Percentiles rank a stretch among this genome's conserved stretches.
phyloP scores from a whole-genome alignment of 2,329 filamentous ascomycete genomes.

The Botrytis sinoallii region DNA sequence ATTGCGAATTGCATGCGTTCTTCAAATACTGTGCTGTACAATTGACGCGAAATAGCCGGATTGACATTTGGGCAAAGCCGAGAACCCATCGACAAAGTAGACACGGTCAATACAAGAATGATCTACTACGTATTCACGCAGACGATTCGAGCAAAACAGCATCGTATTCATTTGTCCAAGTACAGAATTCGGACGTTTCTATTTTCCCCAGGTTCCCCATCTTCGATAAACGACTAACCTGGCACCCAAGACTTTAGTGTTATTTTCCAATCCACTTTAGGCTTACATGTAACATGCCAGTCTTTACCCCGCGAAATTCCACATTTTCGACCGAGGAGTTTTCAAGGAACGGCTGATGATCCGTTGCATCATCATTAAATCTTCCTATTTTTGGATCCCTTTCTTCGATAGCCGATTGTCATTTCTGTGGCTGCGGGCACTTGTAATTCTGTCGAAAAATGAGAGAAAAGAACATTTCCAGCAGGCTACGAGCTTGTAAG shows the following conservation, averaged over 20 bases:
- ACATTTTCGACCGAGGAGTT: constrained; percentile 6
- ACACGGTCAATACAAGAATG: background rate
- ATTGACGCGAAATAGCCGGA: background rate
- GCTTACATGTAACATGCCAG: background rate
- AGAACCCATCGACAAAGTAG: background rate
- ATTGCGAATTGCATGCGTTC: background rate
- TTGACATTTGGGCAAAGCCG: background rate
- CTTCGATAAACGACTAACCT: background rate
- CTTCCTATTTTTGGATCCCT: background rate
- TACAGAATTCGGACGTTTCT: background rate
- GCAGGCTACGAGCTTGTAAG: background rate
- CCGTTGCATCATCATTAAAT: background rate
- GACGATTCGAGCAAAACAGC: background rate
- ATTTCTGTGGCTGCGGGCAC: background rate
- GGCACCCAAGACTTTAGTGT: background rate
- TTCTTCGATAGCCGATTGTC: background rate
- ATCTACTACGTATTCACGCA: background rate
- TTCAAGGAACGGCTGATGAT: background rate
- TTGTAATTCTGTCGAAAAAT: background rate
- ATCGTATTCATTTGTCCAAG: background rate
- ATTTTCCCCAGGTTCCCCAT: background rate
- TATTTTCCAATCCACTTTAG: background rate
- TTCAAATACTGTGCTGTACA: background rate
- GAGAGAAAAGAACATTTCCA: background rate
- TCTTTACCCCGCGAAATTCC: constrained; percentile 11